Conservation (phyloP, 441 rosid genomes). For the Omphalea diandra region DNA sequence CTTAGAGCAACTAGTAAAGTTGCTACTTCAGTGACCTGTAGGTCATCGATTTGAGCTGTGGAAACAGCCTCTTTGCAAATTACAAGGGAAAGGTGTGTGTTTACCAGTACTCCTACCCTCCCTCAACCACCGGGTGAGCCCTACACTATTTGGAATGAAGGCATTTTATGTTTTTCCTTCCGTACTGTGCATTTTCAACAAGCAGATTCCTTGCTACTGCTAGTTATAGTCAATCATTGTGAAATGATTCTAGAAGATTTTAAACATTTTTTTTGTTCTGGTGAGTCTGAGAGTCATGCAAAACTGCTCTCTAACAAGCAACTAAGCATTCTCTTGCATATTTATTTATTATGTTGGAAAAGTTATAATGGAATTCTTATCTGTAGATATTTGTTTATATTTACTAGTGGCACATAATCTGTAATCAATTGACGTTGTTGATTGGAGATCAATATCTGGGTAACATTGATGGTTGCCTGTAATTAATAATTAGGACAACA, state of each 20-base stretch:
- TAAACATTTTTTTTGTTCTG: too few species aligned
- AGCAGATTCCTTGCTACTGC: neutral
- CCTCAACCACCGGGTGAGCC: too few species aligned
- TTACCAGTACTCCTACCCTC: too few species aligned
- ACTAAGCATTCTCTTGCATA: neutral
- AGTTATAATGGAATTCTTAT: neutral
- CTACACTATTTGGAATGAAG: too few species aligned
- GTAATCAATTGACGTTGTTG: neutral
- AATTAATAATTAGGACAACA: neutral
- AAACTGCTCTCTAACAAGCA: neutral
- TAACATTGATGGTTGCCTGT: neutral
- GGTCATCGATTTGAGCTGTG: too few species aligned
- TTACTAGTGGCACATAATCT: too few species aligned
- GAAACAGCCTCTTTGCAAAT: too few species aligned
- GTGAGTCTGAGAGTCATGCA: neutral
- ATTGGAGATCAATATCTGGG: neutral
- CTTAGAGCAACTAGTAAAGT: too few species aligned
- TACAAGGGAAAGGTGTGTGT: too few species aligned
- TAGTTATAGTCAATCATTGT: neutral
- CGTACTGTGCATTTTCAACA: neutral
- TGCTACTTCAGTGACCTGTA: too few species aligned
- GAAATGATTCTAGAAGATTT: too few species aligned
- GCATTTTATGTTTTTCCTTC: neutral
- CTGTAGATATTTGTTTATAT: neutral
- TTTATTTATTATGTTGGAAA: neutral